Evolutionary conservation across 2,329 filamentous ascomycete genomes (phyloP).

Genomic region (Arthrobotrys musiformis): DNA sequence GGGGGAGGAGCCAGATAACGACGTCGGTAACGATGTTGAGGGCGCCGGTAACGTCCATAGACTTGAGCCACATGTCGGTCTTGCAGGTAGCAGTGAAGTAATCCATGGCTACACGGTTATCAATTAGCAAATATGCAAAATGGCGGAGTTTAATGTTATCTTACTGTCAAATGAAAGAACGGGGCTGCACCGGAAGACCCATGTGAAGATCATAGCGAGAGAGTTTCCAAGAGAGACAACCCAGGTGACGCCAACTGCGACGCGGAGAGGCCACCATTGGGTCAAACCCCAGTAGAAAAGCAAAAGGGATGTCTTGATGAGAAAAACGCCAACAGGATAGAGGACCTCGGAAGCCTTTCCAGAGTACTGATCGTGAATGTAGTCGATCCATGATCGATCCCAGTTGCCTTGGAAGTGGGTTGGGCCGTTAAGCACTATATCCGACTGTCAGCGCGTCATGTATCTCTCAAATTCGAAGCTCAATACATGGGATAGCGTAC

Average conservation of each 20-base stretch:
- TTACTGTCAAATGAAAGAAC: constrained; percentile 35
- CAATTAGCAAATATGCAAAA: not conserved
- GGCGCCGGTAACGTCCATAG: constrained; percentile 38
- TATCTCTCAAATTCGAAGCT: not conserved
- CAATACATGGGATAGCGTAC: not conserved
- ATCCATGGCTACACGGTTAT: constrained; percentile 3
- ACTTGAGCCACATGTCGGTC: constrained; percentile 36
- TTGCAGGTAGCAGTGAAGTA: constrained; percentile 37
- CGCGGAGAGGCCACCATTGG: constrained; percentile 35
- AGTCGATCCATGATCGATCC: constrained; percentile 41
- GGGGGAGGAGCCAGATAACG: constrained; percentile 35
- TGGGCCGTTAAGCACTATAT: constrained; percentile 33
- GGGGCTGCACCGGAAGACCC: constrained; percentile 32
- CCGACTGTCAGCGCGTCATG: not conserved
- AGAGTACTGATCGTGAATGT: constrained; percentile 37
- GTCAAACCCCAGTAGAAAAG: constrained; percentile 50
- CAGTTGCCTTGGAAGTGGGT: constrained; percentile 34
- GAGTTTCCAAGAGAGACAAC: constrained; percentile 34
- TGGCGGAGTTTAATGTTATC: not conserved
- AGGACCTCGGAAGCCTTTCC: constrained; percentile 34
- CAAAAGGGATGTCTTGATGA: constrained; percentile 40
- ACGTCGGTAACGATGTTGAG: constrained; percentile 46
- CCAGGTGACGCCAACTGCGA: constrained; percentile 32
- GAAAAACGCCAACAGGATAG: constrained; percentile 32
- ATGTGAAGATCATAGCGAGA: constrained; percentile 44